Percentiles rank a stretch among this genome's conserved stretches.
Evolutionary conservation across 2,329 filamentous ascomycete genomes (phyloP).

Genomic region (Diaporthe aspalathi): DNA sequence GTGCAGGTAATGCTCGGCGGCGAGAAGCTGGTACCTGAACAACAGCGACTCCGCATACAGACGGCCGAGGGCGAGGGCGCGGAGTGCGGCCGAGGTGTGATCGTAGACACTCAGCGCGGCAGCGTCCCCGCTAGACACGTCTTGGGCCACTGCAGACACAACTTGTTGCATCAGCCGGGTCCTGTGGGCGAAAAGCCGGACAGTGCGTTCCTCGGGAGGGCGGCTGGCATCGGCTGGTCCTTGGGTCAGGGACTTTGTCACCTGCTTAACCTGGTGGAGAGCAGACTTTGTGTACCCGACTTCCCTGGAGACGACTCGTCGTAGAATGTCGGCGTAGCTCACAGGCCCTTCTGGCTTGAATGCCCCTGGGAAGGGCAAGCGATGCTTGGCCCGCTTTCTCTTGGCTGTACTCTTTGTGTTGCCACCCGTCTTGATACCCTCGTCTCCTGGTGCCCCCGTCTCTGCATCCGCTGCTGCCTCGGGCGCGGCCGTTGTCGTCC

Average conservation of each 20-base stretch:
- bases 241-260: background rate
- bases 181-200: rapidly evolving
- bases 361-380: no score
- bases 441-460: background rate
- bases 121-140: background rate
- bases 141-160: background rate
- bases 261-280: rapidly evolving
- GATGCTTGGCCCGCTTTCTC: no score
- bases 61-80: background rate
- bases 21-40: background rate
- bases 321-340: background rate
- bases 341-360: background rate
- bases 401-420: background rate
- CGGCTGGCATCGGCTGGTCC: background rate
- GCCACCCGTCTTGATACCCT: background rate
- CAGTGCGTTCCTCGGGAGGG: no score
- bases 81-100: background rate
- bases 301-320: no score
- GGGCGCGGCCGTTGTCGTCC: background rate
- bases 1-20: background rate
- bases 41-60: background rate
- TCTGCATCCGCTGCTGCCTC: background rate
- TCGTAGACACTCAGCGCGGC: no score
- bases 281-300: rapidly evolving
- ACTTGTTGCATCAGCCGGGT: background rate